Conservation (phyloP, 148 eudicot species). For the Chenopodium berlandieri region DNA sequence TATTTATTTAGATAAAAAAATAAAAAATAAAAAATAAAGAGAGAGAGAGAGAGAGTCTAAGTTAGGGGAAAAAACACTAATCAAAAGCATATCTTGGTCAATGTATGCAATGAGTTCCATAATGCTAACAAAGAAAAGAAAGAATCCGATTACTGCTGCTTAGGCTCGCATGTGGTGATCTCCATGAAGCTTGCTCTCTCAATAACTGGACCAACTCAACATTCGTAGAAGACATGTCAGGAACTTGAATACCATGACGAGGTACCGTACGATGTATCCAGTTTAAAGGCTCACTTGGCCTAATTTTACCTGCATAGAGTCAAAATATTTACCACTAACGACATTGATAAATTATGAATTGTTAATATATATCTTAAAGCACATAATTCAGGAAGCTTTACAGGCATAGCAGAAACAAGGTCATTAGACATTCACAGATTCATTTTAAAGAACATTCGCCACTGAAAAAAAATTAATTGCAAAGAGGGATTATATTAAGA, state of each 20-base stretch:
- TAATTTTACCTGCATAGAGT: slow-evolving; percentile 17
- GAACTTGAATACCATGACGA: slow-evolving; percentile 26
- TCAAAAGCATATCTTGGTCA: not conserved
- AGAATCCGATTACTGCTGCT: slow-evolving; percentile 24
- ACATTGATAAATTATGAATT: not conserved
- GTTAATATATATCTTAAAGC: not conserved
- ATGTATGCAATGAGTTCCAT: not conserved
- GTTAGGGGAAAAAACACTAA: not conserved
- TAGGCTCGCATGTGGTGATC: slow-evolving; percentile 31
- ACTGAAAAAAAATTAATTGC: not conserved
- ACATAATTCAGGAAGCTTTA: not conserved
- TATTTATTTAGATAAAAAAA: too few relatives aligned
- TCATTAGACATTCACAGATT: not conserved
- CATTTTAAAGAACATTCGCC: not conserved
- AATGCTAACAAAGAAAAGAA: not conserved
- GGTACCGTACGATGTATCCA: slow-evolving; percentile 21
- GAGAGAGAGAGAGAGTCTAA: too few relatives aligned
- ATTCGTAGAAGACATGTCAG: slow-evolving; percentile 42
- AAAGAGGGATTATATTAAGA: not conserved
- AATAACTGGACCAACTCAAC: slow-evolving; percentile 54
- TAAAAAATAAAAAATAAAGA: too few relatives aligned
- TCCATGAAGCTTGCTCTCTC: slow-evolving; percentile 63
- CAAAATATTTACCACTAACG: not conserved
- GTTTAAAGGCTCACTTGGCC: slow-evolving; percentile 30
- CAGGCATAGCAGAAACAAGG: not conserved